These are phyloP conservation scores for Aspergillus versicolor DNA, from an alignment of 2,329 filamentous ascomycete species.

Conservation along the genomic window DNA sequence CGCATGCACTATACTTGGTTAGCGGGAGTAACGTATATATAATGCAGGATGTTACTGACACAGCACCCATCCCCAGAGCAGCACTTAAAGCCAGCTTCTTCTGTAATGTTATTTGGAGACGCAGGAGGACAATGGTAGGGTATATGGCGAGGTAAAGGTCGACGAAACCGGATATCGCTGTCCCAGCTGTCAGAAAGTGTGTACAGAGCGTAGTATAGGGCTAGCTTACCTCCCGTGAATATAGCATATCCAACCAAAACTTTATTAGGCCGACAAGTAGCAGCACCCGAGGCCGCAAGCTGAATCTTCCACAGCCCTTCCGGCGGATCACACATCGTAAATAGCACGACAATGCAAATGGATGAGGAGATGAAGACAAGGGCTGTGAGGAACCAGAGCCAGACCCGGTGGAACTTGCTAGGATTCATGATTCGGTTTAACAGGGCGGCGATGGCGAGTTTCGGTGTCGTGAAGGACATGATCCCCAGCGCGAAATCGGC, in stretches of 20 bases:
- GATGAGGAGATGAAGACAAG: conserved; percentile 32
- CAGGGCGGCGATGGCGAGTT: conserved; percentile 29
- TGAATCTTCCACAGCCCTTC: conserved; percentile 39
- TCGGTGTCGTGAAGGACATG: conserved; percentile 29
- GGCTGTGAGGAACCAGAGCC: conserved; percentile 31
- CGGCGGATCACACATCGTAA: conserved; percentile 45
- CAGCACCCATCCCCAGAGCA: conserved; percentile 29
- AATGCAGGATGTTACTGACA: conserved; percentile 20
- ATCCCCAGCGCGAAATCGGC: conserved; percentile 30
- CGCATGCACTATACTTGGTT: conserved; percentile 26
- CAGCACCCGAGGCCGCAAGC: conserved; percentile 20
- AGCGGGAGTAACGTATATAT: neutral
- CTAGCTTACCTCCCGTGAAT: conserved; percentile 36
- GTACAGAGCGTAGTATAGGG: too few relatives aligned
- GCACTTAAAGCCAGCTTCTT: conserved; percentile 31
- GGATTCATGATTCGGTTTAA: conserved; percentile 30
- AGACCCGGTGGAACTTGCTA: conserved; percentile 14
- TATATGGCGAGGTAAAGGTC: conserved; percentile 37
- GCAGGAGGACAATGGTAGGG: conserved; percentile 30
- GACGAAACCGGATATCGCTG: conserved; percentile 30
- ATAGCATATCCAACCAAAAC: conserved; percentile 44
- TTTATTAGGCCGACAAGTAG: conserved; percentile 36
- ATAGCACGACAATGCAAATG: conserved; percentile 41
- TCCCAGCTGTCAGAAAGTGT: neutral
- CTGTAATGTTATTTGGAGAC: conserved; percentile 30